These are phyloP conservation scores for Craspedostauros australis DNA, from an alignment of 108 stramenopile species.

Conservation along the genomic window DNA sequence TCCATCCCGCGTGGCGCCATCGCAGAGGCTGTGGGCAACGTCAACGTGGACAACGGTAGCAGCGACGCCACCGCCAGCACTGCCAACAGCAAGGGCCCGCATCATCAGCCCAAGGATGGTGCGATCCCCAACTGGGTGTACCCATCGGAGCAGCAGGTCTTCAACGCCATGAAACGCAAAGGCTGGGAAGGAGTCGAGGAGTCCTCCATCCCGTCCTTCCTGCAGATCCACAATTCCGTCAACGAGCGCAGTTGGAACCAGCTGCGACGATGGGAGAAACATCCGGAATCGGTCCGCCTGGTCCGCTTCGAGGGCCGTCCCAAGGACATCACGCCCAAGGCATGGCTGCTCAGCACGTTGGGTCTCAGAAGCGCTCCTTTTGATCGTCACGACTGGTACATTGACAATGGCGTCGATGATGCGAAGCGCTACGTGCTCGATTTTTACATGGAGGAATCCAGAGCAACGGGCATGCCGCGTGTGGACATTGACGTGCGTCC, in stretches of 20 bases:
- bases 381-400: conserved; percentile 98
- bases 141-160: conserved; percentile 95
- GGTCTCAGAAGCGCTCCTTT: conserved; percentile 82
- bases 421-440: conserved; percentile 93
- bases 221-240: conserved; percentile 93
- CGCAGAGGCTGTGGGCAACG: conserved; percentile 4
- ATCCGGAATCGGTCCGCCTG: conserved; percentile 38
- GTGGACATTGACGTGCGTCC: conserved; percentile 88
- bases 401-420: conserved; percentile 44
- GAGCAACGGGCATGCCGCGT: conserved; percentile 5
- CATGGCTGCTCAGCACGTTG: conserved; percentile 69
- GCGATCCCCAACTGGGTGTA: conserved; percentile 79
- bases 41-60: neutral
- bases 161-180: conserved; percentile 93
- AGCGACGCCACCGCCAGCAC: conserved; percentile 6
- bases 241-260: conserved; percentile 90
- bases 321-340: conserved; percentile 85
- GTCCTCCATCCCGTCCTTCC: conserved; percentile 68
- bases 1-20: conserved; percentile 66
- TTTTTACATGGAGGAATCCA: conserved; percentile 76
- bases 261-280: conserved; percentile 71
- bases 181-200: conserved; percentile 83
- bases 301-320: conserved; percentile 89
- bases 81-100: neutral
- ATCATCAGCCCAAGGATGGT: conserved; percentile 11